Percentiles rank a stretch among this genome's conserved stretches.
Evolutionary conservation across 495 filamentous ascomycete genomes (phyloP).

Genomic region (Podospora pseudocomata): DNA sequence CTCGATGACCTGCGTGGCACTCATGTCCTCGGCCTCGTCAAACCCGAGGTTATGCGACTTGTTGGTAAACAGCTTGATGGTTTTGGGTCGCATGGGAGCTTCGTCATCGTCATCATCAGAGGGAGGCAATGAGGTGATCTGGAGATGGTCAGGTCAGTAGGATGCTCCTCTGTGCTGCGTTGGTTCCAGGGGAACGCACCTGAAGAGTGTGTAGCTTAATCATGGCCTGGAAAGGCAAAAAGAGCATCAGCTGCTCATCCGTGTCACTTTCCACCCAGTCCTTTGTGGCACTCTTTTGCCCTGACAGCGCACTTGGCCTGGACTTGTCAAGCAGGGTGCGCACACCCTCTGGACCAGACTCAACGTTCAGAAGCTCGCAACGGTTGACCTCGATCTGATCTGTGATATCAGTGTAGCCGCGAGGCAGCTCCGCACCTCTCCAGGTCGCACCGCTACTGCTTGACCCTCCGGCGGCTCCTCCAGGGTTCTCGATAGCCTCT

Average conservation of each 20-base stretch:
- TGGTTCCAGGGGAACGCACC: constrained; percentile 31
- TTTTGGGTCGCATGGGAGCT: constrained; percentile 78
- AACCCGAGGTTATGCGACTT: constrained; percentile 85
- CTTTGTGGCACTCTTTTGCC: constrained; percentile 56
- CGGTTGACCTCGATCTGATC: constrained; percentile 73
- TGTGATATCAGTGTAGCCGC: constrained; percentile 80
- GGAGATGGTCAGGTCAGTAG: constrained; percentile 26
- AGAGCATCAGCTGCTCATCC: constrained; percentile 97
- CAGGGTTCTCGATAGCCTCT: constrained; percentile 46
- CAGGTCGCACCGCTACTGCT: constrained; percentile 53
- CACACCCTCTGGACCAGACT: constrained; percentile 63
- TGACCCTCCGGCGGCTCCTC: constrained; percentile 42
- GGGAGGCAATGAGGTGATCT: constrained; percentile 80
- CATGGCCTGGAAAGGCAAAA: constrained; percentile 81
- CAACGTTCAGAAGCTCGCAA: constrained; percentile 81
- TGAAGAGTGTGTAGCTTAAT: constrained; percentile 85
- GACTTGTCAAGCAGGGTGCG: constrained; percentile 65
- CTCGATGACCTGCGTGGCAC: constrained; percentile 70
- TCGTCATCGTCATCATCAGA: constrained; percentile 61
- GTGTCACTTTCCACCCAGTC: constrained; percentile 99
- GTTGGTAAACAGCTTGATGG: constrained; percentile 79
- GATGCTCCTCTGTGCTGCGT: neutral
- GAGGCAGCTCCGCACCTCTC: constrained; percentile 69
- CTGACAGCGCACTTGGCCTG: constrained; percentile 63
- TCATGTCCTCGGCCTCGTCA: constrained; percentile 86